Evolutionary conservation across 768 basidiomycete genomes (phyloP).

Genomic region (Leccinum subtestaceum): DNA sequence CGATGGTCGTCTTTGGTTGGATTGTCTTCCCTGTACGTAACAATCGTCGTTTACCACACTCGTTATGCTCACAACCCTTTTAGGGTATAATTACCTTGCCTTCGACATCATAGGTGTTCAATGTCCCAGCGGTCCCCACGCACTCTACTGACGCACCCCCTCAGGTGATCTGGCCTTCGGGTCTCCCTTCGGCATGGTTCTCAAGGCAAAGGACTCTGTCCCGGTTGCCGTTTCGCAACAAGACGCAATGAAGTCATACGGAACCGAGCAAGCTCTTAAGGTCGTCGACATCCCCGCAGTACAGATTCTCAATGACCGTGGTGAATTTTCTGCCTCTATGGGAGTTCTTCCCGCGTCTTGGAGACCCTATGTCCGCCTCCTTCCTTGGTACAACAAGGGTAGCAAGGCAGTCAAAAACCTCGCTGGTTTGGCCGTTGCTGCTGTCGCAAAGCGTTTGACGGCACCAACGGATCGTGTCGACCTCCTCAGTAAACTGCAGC

Average conservation of each 20-base stretch:
- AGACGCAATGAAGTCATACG: slow-evolving; percentile 55
- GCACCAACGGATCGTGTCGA: slow-evolving; percentile 74
- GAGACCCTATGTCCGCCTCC: slow-evolving; percentile 58
- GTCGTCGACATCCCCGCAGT: slow-evolving; percentile 73
- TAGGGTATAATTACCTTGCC: slow-evolving; percentile 60
- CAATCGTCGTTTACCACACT: not conserved
- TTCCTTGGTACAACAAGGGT: slow-evolving; percentile 80
- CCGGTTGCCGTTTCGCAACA: slow-evolving; percentile 59
- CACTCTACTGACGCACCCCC: not conserved
- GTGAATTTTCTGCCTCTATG: slow-evolving; percentile 83
- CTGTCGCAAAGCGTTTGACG: slow-evolving; percentile 72
- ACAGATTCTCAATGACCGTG: slow-evolving; percentile 82
- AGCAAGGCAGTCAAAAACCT: slow-evolving; percentile 64
- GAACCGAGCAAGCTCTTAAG: slow-evolving; percentile 43
- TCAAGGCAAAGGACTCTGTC: slow-evolving; percentile 68
- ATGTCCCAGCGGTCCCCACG: not conserved
- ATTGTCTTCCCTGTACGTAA: slow-evolving; percentile 66
- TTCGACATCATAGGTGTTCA: slow-evolving; percentile 70
- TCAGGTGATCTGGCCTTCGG: slow-evolving; percentile 77
- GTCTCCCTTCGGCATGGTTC: slow-evolving; percentile 85
- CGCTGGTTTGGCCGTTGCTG: slow-evolving; percentile 76
- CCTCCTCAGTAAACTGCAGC: slow-evolving; percentile 76
- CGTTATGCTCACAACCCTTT: slow-evolving; percentile 7
- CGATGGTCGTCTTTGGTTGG: slow-evolving; percentile 67
- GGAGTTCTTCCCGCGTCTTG: slow-evolving; percentile 72